Conservation (phyloP, 2,329 filamentous ascomycete species). For the Microcyclospora pomicola region DNA sequence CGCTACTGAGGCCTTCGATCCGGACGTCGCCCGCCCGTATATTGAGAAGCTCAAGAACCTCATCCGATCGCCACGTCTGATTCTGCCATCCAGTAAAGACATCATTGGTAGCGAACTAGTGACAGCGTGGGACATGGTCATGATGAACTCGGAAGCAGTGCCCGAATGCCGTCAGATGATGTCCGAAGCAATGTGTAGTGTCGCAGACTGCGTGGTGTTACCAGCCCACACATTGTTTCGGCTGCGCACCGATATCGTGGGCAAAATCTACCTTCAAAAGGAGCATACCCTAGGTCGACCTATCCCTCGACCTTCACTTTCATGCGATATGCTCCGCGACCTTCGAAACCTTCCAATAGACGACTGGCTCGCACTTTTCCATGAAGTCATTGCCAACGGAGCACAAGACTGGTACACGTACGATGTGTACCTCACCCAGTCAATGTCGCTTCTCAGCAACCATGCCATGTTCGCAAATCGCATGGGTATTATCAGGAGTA, state of each 20-base stretch:
- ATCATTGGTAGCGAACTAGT: no score
- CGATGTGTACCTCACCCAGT: conserved; percentile 73
- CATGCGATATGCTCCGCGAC: background rate
- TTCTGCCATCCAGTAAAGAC: no score
- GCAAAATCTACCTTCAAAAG: conserved; percentile 5
- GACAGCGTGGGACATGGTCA: no score
- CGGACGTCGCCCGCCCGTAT: no score
- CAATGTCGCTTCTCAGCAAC: conserved; percentile 80
- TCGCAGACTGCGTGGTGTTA: background rate
- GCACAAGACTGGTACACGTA: conserved; percentile 63
- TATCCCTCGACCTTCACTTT: background rate
- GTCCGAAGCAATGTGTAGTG: conserved; percentile 5
- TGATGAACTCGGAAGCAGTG: no score
- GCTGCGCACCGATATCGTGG: conserved; percentile 10
- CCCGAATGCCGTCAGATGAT: background rate
- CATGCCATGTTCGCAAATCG: conserved; percentile 69
- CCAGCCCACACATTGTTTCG: conserved; percentile 7
- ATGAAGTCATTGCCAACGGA: conserved; percentile 2
- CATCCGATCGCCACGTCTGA: no score
- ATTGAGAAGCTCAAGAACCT: no score
- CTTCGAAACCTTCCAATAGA: conserved; percentile 1
- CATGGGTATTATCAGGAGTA: conserved; percentile 57
- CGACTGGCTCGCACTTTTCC: conserved; percentile 35
- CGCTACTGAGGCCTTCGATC: no score
- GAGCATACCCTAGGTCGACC: background rate